These are phyloP conservation scores for Acacia melanoxylon DNA, from an alignment of 306 rosid genomes.

Conservation along the genomic window DNA sequence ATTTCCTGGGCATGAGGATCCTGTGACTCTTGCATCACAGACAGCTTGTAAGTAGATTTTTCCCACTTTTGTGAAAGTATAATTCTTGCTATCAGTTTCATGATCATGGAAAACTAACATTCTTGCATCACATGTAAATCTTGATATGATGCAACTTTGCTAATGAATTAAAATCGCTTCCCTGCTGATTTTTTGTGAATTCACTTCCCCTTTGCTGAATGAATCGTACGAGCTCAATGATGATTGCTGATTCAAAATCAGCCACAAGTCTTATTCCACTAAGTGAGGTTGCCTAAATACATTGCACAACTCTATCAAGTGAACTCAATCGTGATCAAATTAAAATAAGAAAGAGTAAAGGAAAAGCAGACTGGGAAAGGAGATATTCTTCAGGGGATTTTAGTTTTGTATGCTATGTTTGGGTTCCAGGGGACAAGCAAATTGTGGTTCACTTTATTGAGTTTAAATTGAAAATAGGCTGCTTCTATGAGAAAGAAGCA, in stretches of 20 bases:
- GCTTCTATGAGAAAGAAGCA: background rate
- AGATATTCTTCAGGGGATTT: background rate
- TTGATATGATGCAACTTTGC: background rate
- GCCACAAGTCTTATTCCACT: background rate
- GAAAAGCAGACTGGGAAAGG: background rate
- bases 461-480: constrained; percentile 11
- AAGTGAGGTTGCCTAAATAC: background rate
- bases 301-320: background rate
- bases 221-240: constrained; percentile 14
- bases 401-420: background rate
- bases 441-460: background rate
- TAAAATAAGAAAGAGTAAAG: background rate
- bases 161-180: constrained; percentile 13
- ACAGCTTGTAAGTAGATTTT: constrained; percentile 78
- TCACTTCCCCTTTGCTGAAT: background rate
- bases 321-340: background rate
- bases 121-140: constrained; percentile 1
- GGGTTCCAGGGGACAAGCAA: background rate
- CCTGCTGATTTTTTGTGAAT: constrained; percentile 8
- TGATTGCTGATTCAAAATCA: background rate
- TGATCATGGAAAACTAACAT: constrained; percentile 1
- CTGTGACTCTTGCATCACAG: constrained; percentile 77
- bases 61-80: background rate
- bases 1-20: constrained; percentile 80
- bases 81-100: background rate